Evolutionary conservation across 192 early-diverging fungal species (phyloP).

Genomic region (Spinellus fusiger): DNA sequence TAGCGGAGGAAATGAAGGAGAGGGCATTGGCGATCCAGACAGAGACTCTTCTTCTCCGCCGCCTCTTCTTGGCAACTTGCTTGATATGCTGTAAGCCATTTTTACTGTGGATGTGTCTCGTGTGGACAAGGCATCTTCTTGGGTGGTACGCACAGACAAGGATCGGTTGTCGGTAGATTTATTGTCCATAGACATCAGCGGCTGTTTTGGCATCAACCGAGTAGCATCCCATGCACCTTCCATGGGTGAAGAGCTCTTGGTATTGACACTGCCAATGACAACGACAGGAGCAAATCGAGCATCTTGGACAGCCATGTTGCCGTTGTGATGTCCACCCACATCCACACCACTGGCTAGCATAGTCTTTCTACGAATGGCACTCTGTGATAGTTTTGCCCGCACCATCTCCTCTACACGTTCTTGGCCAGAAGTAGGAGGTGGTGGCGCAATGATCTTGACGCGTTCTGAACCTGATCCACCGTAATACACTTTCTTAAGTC

Average conservation of each 20-base stretch:
- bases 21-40: too few species aligned
- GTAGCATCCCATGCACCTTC: neutral
- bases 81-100: too few species aligned
- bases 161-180: neutral
- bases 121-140: neutral
- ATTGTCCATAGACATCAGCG: neutral
- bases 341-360: constrained; percentile 6
- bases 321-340: constrained; percentile 18
- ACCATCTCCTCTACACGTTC: constrained; percentile 20
- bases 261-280: constrained; percentile 25
- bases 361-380: constrained; percentile 21
- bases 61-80: too few species aligned
- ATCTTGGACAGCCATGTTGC: constrained; percentile 32
- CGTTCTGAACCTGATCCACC: constrained; percentile 9
- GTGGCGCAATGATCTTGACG: constrained; percentile 27
- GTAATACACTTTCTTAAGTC: constrained; percentile 31
- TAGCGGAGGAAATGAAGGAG: too few species aligned
- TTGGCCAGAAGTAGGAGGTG: constrained; percentile 21
- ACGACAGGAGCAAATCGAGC: constrained; percentile 23
- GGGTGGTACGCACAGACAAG: neutral
- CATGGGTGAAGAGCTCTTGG: neutral
- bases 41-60: too few species aligned
- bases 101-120: too few species aligned
- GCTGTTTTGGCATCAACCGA: neutral
- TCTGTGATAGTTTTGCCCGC: constrained; percentile 24